These are phyloP conservation scores for Cyanidioschyzon merolae DNA, from an alignment of 23 red algal genomes.

Conservation along the genomic window DNA sequence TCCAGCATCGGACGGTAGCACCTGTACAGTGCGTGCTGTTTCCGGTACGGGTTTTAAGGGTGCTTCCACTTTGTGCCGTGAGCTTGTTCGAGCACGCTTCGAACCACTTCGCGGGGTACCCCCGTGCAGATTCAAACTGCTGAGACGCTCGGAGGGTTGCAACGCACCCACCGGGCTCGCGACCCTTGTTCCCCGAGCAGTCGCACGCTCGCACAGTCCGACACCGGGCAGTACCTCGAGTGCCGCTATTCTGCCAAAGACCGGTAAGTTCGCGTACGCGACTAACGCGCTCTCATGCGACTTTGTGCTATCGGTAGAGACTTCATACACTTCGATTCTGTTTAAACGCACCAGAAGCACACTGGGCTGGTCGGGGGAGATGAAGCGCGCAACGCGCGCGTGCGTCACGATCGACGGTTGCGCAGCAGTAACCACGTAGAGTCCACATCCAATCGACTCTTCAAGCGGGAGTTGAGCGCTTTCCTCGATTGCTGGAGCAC, in stretches of 20 bases:
- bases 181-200: neutral
- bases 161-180: neutral
- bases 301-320: neutral
- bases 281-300: neutral
- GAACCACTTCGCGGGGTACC: neutral
- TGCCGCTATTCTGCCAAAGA: neutral
- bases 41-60: neutral
- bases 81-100: constrained; percentile 2
- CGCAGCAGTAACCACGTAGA: constrained; percentile 9
- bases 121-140: neutral
- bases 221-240: constrained; percentile 9
- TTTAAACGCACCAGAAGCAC: constrained; percentile 6
- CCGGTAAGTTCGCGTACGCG: constrained; percentile 9
- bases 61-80: neutral
- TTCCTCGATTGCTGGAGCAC: too few species aligned
- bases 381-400: neutral
- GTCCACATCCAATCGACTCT: neutral
- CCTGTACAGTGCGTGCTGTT: neutral
- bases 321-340: constrained; percentile 6
- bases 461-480: too few species aligned
- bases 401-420: constrained; percentile 10
- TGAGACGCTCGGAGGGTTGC: neutral
- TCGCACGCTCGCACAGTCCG: neutral
- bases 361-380: neutral
- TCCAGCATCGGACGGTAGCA: neutral